Conservation (phyloP, 1,284 basidiomycete genomes). For the Naganishia sp. region DNA sequence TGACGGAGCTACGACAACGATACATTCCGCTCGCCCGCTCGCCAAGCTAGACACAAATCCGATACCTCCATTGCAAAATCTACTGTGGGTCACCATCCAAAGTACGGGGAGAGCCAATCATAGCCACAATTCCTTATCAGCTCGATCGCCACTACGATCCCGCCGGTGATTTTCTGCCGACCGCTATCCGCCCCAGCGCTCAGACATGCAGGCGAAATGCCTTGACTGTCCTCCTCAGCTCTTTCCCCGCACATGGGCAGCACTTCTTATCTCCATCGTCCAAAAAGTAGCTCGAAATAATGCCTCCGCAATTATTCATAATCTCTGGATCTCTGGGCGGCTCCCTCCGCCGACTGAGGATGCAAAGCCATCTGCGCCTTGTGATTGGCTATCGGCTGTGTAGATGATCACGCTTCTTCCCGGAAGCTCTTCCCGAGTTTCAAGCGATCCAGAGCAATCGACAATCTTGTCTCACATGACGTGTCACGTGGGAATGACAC, state of each 20-base stretch:
- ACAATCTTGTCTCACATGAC: conserved; percentile 5
- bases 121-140: conserved; percentile 13
- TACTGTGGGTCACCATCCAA: not conserved
- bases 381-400: not conserved
- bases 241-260: not conserved
- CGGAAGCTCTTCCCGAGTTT: too few species aligned
- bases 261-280: conserved; percentile 2
- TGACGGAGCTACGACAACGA: conserved; percentile 6
- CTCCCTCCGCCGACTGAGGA: not conserved
- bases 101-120: conserved; percentile 23
- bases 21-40: conserved; percentile 7
- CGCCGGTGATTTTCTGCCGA: not conserved
- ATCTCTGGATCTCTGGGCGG: not conserved
- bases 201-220: not conserved
- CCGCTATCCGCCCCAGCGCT: not conserved
- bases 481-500: not conserved
- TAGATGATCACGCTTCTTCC: too few species aligned
- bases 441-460: not conserved
- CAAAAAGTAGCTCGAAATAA: conserved; percentile 12
- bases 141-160: not conserved
- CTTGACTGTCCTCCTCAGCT: not conserved
- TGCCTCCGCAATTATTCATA: not conserved
- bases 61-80: conserved; percentile 17
- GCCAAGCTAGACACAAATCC: conserved; percentile 1
- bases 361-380: not conserved